Conservation (phyloP, 2,329 filamentous ascomycete genomes). For the Nemania bipapillata region DNA sequence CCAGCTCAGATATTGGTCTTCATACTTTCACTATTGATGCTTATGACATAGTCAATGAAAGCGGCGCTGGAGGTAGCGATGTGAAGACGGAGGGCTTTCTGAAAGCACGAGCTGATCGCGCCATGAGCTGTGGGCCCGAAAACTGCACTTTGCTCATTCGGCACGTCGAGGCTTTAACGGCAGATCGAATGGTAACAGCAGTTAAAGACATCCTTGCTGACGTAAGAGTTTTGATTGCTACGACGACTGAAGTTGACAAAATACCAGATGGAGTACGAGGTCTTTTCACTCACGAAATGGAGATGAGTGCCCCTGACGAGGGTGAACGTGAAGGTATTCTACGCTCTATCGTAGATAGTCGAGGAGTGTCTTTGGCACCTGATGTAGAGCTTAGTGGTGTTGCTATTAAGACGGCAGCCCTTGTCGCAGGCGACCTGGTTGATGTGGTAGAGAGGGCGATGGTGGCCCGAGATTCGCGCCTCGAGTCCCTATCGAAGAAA, state of each 20-base stretch:
- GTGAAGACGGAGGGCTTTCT: slow-evolving; percentile 94
- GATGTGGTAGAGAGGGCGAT: slow-evolving; percentile 93
- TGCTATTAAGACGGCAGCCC: slow-evolving; percentile 92
- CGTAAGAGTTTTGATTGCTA: slow-evolving; percentile 86
- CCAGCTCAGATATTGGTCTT: slow-evolving; percentile 87
- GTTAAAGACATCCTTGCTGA: slow-evolving; percentile 85
- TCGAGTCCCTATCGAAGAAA: slow-evolving; percentile 75
- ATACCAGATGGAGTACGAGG: slow-evolving; percentile 89
- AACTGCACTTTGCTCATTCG: slow-evolving; percentile 86
- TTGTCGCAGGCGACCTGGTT: slow-evolving; percentile 92
- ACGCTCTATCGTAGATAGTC: slow-evolving; percentile 78
- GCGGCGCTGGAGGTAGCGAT: slow-evolving; percentile 84
- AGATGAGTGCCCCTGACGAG: slow-evolving; percentile 92
- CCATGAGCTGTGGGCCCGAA: slow-evolving; percentile 85
- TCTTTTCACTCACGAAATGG: slow-evolving; percentile 93
- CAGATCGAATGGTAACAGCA: slow-evolving; percentile 86
- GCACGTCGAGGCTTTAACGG: slow-evolving; percentile 89
- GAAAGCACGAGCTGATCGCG: slow-evolving; percentile 86
- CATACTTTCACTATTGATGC: slow-evolving; percentile 90
- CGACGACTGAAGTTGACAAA: slow-evolving; percentile 94
- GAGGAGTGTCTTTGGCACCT: slow-evolving; percentile 78
- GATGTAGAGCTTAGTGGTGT: slow-evolving; percentile 86
- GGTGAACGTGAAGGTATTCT: slow-evolving; percentile 90
- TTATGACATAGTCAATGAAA: slow-evolving; percentile 94
- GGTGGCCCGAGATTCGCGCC: slow-evolving; percentile 77